phyloP scores from a whole-genome alignment of 2,329 filamentous ascomycete species.

The Diaporthe capsici region DNA sequence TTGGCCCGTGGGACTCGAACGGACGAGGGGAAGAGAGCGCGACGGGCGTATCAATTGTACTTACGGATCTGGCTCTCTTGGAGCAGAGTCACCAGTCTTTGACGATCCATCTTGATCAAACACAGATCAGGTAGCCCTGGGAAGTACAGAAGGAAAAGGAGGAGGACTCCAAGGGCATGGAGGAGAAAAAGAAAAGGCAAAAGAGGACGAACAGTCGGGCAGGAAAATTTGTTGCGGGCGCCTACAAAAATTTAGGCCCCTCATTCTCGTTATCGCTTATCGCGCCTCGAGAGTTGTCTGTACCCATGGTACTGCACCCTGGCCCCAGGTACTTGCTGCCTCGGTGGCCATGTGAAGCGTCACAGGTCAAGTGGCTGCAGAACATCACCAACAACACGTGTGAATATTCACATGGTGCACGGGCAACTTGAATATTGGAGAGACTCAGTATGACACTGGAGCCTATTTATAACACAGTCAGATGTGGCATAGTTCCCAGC shows the following conservation, averaged over 20 bases:
- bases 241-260: slow-evolving; percentile 28
- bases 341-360: neutral
- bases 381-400: neutral
- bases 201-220: slow-evolving; percentile 40
- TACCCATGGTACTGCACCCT: neutral
- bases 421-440: neutral
- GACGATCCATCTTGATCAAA: slow-evolving; percentile 75
- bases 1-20: slow-evolving; percentile 35
- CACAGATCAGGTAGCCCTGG: slow-evolving; percentile 42
- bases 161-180: slow-evolving; percentile 40
- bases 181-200: slow-evolving; percentile 41
- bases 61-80: slow-evolving; percentile 89
- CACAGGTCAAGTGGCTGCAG: neutral
- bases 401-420: neutral
- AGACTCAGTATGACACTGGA: neutral
- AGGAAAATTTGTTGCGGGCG: slow-evolving; percentile 25
- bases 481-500: neutral
- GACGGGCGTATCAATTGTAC: slow-evolving; percentile 54
- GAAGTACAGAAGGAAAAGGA: slow-evolving; percentile 45
- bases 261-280: slow-evolving; percentile 19
- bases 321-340: neutral
- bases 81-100: slow-evolving; percentile 88
- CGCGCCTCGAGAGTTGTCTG: neutral
- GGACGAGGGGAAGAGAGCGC: slow-evolving; percentile 32
- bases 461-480: neutral